These are phyloP conservation scores for Huntiella savannae DNA, from an alignment of 2,329 filamentous ascomycete species.

Conservation along the genomic window DNA sequence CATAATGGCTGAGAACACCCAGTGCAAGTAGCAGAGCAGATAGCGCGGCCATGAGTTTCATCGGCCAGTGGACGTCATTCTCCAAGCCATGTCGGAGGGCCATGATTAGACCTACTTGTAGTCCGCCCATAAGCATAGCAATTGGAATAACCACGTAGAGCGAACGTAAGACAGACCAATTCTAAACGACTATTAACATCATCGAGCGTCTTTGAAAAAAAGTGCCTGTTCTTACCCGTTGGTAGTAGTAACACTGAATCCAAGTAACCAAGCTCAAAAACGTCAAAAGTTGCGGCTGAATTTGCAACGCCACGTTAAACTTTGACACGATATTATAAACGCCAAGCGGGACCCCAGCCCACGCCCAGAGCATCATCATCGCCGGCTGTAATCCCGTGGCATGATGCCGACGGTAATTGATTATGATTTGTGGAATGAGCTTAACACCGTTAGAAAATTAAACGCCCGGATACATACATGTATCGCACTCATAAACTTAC, in stretches of 20 bases:
- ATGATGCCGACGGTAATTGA: slow-evolving; percentile 48
- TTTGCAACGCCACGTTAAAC: slow-evolving; percentile 23
- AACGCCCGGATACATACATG: neutral
- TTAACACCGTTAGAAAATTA: slow-evolving; percentile 16
- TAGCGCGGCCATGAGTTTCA: slow-evolving; percentile 46
- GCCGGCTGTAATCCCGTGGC: slow-evolving; percentile 44
- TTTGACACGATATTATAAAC: slow-evolving; percentile 25
- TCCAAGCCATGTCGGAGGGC: slow-evolving; percentile 28
- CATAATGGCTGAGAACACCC: slow-evolving; percentile 49
- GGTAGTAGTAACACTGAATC: slow-evolving; percentile 26
- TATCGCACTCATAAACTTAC: slow-evolving; percentile 17
- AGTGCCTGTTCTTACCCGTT: slow-evolving; percentile 17
- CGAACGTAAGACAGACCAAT: slow-evolving; percentile 32
- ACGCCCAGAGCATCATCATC: slow-evolving; percentile 57
- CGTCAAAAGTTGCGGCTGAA: slow-evolving; percentile 26
- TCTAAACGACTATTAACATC: slow-evolving; percentile 17
- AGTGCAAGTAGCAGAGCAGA: slow-evolving; percentile 43
- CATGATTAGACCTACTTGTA: slow-evolving; percentile 40
- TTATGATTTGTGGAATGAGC: slow-evolving; percentile 49
- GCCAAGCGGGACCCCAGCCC: slow-evolving; percentile 47
- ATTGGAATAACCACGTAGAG: slow-evolving; percentile 30
- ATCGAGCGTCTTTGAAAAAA: neutral
- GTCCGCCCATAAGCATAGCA: slow-evolving; percentile 35
- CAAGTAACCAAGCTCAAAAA: slow-evolving; percentile 25
- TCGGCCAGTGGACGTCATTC: slow-evolving; percentile 35